A percentile compares a stretch with the other conserved stretches of the same genome.
phyloP scores from a whole-genome alignment of 257 asterid species.

The Penstemon davidsonii region DNA sequence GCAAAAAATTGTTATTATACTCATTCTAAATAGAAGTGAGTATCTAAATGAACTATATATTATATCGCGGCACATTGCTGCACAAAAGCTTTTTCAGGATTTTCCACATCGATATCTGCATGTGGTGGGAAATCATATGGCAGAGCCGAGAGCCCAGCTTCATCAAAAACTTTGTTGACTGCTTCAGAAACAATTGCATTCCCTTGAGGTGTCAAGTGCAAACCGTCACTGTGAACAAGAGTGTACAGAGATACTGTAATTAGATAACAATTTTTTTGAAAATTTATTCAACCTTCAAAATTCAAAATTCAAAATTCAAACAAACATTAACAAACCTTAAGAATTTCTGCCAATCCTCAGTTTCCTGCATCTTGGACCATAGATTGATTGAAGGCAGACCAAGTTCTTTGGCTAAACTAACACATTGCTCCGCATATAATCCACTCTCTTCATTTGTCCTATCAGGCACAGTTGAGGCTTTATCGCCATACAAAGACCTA shows the following conservation, averaged over 20 bases:
- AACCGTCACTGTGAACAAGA: slow-evolving; percentile 65
- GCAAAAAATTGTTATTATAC: too few species aligned
- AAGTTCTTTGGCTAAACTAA: slow-evolving; percentile 66
- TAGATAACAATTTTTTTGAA: too few species aligned
- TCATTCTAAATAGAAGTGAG: too few species aligned
- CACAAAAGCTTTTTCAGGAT: slow-evolving; percentile 64
- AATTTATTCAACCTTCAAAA: too few species aligned
- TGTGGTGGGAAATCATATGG: slow-evolving; percentile 76
- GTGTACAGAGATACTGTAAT: neutral
- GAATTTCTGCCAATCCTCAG: slow-evolving; percentile 70
- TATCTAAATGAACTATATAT: too few species aligned
- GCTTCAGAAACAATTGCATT: slow-evolving; percentile 62
- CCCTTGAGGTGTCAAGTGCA: slow-evolving; percentile 83
- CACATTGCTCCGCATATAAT: slow-evolving; percentile 67
- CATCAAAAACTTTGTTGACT: slow-evolving; percentile 53
- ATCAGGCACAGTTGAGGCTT: slow-evolving; percentile 67
- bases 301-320: too few species aligned
- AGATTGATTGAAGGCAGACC: slow-evolving; percentile 72
- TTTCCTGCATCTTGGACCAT: slow-evolving; percentile 96
- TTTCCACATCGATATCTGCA: slow-evolving; percentile 56
- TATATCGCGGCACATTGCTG: neutral
- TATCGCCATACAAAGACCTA: slow-evolving; percentile 74
- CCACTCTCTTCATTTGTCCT: slow-evolving; percentile 72
- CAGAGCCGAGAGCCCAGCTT: slow-evolving; percentile 59
- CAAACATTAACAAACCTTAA: slow-evolving; percentile 37